Base-by-base conservation (phyloP, 352 stramenopile genomes). In the Globisporangium megalacanthum region DNA sequence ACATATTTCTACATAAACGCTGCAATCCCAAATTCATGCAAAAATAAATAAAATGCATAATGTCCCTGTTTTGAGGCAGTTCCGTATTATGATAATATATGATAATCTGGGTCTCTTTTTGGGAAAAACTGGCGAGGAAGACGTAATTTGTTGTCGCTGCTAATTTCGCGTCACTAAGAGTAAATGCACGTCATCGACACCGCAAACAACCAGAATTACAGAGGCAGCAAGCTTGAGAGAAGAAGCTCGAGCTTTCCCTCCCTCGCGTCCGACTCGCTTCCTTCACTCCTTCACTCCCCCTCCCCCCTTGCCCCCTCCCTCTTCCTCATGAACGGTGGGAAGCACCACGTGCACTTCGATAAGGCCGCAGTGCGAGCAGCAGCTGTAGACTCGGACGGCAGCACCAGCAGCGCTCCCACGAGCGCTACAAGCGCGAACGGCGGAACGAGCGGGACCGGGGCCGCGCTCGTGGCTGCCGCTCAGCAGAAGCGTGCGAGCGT, bases 261-360 rank as follows among this genome's bases (percentile, higher is more conserved):
- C 41, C 5, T 48, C 17, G 13, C 37, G 37, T n/a, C 11, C 10
- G 11, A 44, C 11, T 44, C 37, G 37, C 10, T 14, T 17, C 37
- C 37, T 44, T 44, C 7, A 3, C 17, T 48, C 22, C n/a, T 29
- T 25, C 42, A 48, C 42, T 48, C 8, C 22, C 42, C 41, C 8
- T 22, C 20, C 15, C 10, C 41, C 17, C 20, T 22, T 17, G 9
- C 15, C 39, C 17, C 15, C 5, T n/a, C 41, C 15, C 41, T 10
- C 42, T 17, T 8, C 15, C 20, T 48, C 17, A 6, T 48, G 8
- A 48, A 48, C 42, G 42, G 42, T 19, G 13, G 52, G 55, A 56
- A 63, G 66, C 22, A 65, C 17, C 73, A 83, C 58, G 80, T 91
- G 58, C 79, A 82, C 62, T 91, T 91, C 60, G 78, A 91, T 58